phyloP scores from a whole-genome alignment of 2,329 filamentous ascomycete species.

The Scorias spongiosa region DNA sequence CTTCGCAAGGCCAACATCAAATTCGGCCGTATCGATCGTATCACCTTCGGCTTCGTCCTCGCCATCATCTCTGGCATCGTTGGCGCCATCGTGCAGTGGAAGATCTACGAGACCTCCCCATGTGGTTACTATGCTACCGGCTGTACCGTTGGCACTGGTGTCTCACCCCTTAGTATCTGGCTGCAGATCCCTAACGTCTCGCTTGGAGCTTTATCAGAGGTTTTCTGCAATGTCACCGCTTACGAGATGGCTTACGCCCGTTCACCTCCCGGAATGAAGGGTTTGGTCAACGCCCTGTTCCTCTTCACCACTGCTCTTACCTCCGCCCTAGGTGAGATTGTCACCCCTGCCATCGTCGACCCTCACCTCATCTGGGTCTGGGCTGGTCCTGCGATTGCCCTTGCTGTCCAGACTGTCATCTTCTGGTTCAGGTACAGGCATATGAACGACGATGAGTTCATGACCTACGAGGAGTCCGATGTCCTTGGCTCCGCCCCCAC shows the following conservation, averaged over 20 bases:
- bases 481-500: not conserved
- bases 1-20: slow-evolving; percentile 24
- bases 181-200: slow-evolving; percentile 17
- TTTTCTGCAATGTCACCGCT: slow-evolving; percentile 25
- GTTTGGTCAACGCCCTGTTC: slow-evolving; percentile 27
- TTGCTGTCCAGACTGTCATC: slow-evolving; percentile 31
- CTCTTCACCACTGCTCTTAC: slow-evolving; percentile 27
- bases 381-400: slow-evolving; percentile 34
- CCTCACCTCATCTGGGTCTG: slow-evolving; percentile 35
- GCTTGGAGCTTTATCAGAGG: slow-evolving; percentile 25
- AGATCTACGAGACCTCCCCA: slow-evolving; percentile 36
- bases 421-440: slow-evolving; percentile 34
- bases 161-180: slow-evolving; percentile 9
- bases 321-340: slow-evolving; percentile 26
- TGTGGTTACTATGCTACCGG: slow-evolving; percentile 25
- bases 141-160: slow-evolving; percentile 4
- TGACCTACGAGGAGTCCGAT: slow-evolving; percentile 9
- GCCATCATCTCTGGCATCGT: slow-evolving; percentile 35
- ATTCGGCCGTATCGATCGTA: slow-evolving; percentile 34
- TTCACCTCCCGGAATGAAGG: slow-evolving; percentile 28
- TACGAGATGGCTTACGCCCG: slow-evolving; percentile 32
- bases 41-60: slow-evolving; percentile 34
- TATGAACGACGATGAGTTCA: slow-evolving; percentile 35
- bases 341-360: slow-evolving; percentile 30
- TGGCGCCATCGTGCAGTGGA: slow-evolving; percentile 37